Conservation (phyloP, 352 stramenopile genomes). For the Globisporangium irregulare region DNA sequence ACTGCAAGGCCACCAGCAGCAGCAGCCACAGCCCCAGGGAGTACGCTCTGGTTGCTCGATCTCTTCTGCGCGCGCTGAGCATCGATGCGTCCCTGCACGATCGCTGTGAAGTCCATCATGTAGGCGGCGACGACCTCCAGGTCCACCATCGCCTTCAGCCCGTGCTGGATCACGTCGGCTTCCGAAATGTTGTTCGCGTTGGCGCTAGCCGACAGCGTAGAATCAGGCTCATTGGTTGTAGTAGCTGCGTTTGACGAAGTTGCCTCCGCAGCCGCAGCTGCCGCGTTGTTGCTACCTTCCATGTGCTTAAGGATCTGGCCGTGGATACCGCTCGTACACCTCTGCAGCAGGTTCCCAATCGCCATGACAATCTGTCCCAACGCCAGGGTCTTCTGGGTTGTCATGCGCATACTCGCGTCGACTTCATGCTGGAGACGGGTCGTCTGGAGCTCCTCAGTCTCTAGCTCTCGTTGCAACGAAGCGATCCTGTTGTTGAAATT, state of each 20-base stretch:
- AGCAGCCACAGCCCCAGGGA: conserved; percentile 14
- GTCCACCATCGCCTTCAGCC: conserved; percentile 81
- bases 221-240: conserved; percentile 8
- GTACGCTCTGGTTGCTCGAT: conserved; percentile 20
- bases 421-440: conserved; percentile 86
- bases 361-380: conserved; percentile 90
- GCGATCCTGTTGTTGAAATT: conserved; percentile 92
- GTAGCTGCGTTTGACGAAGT: not conserved
- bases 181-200: conserved; percentile 59
- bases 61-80: conserved; percentile 74
- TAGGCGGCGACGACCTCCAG: conserved; percentile 93
- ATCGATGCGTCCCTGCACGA: conserved; percentile 72
- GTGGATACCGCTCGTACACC: conserved; percentile 82
- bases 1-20: not conserved
- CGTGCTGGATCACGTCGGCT: conserved; percentile 82
- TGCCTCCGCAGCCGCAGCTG: conserved; percentile 15
- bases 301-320: conserved; percentile 88
- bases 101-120: conserved; percentile 91
- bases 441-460: conserved; percentile 62
- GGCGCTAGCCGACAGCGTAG: conserved; percentile 13
- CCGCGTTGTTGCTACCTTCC: conserved; percentile 46
- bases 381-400: conserved; percentile 89
- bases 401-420: conserved; percentile 83
- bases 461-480: conserved; percentile 75
- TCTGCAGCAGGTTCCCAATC: conserved; percentile 79